These are phyloP conservation scores for Phyllosticta capitalensis DNA, from an alignment of 2,329 filamentous ascomycete species.

Conservation along the genomic window DNA sequence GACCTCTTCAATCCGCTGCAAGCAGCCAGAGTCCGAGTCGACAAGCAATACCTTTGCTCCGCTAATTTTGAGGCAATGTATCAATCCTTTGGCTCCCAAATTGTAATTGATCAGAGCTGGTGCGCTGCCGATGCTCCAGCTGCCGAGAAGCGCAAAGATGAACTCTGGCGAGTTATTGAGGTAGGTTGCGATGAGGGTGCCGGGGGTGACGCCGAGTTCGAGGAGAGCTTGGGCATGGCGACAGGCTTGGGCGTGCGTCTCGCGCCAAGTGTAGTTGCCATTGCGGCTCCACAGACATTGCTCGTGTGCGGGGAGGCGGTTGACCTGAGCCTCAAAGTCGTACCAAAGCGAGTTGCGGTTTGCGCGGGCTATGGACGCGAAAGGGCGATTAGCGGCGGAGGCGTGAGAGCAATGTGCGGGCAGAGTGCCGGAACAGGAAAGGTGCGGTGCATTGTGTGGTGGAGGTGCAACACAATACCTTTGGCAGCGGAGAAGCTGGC, in stretches of 20 bases:
- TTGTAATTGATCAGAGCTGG: constrained; percentile 67
- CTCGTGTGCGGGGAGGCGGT: constrained; percentile 19
- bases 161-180: constrained; percentile 61
- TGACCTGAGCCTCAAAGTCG: constrained; percentile 49
- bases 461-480: not conserved
- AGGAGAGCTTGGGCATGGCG: constrained; percentile 30
- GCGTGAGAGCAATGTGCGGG: constrained; percentile 15
- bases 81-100: constrained; percentile 51
- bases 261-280: constrained; percentile 47
- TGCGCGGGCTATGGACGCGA: not conserved
- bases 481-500: not conserved
- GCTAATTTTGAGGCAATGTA: constrained; percentile 56
- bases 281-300: constrained; percentile 39
- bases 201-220: constrained; percentile 42
- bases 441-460: constrained; percentile 10
- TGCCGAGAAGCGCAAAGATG: constrained; percentile 48
- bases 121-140: constrained; percentile 54
- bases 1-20: constrained; percentile 37
- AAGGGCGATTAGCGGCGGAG: not conserved
- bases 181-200: constrained; percentile 56
- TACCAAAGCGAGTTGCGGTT: constrained; percentile 56
- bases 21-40: constrained; percentile 39
- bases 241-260: constrained; percentile 27
- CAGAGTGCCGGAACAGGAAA: constrained; percentile 18
- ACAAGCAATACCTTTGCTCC: constrained; percentile 49